Conservation (phyloP, 148 eudicot genomes). For the Dianthus caryophyllus region DNA sequence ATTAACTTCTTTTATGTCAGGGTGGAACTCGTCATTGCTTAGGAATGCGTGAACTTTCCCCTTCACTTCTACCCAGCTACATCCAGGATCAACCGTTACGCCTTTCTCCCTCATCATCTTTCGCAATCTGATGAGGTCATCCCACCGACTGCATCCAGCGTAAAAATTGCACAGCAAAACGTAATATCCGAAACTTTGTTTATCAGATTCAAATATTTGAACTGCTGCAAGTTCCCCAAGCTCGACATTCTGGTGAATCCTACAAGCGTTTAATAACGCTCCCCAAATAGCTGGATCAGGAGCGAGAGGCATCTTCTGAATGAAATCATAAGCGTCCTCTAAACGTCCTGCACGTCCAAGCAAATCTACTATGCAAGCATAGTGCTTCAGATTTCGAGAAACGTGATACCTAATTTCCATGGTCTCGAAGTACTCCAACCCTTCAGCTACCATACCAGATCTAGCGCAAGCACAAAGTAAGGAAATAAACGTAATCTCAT, state of each 20-base stretch:
- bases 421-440: slow-evolving; percentile 50
- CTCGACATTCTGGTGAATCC: slow-evolving; percentile 56
- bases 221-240: slow-evolving; percentile 74
- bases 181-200: slow-evolving; percentile 59
- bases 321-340: slow-evolving; percentile 57
- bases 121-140: slow-evolving; percentile 58
- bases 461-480: slow-evolving; percentile 80
- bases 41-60: slow-evolving; percentile 91
- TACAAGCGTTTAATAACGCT: slow-evolving; percentile 78
- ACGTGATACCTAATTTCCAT: slow-evolving; percentile 49
- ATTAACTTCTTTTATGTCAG: slow-evolving; percentile 65
- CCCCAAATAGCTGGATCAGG: slow-evolving; percentile 95
- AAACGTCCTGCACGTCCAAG: slow-evolving; percentile 86
- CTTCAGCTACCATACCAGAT: slow-evolving; percentile 78
- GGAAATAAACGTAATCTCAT: slow-evolving; percentile 61
- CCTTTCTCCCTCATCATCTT: slow-evolving; percentile 71
- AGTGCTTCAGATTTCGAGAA: slow-evolving; percentile 72
- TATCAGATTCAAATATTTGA: slow-evolving; percentile 49
- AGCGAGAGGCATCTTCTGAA: slow-evolving; percentile 56
- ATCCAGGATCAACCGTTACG: slow-evolving; percentile 70
- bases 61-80: slow-evolving; percentile 96
- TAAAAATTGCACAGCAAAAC: slow-evolving; percentile 70
- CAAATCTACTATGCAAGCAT: slow-evolving; percentile 87
- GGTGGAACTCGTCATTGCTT: slow-evolving; percentile 72
- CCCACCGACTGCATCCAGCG: slow-evolving; percentile 68